Conservation (phyloP, 495 filamentous ascomycete genomes). For the Neurospora sp. region DNA sequence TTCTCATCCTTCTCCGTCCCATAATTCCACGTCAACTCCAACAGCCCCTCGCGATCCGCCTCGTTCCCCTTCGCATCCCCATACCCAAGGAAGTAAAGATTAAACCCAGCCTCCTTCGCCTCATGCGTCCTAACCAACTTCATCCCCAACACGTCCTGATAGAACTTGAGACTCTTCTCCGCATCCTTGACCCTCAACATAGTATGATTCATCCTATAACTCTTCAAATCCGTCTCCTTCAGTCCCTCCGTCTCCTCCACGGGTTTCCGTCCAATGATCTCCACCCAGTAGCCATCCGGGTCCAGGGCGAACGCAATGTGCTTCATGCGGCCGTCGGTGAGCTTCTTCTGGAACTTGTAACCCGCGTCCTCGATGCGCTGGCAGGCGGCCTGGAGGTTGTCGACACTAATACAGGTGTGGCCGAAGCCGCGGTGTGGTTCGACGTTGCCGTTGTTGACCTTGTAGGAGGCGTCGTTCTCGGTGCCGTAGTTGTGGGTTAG, state of each 20-base stretch:
- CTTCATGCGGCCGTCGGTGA: conserved; percentile 79
- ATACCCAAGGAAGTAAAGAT: conserved; percentile 90
- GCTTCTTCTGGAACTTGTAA: conserved; percentile 88
- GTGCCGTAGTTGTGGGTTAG: conserved; percentile 97
- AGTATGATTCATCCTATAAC: conserved; percentile 59
- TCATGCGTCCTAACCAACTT: conserved; percentile 61
- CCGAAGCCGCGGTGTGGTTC: conserved; percentile 85
- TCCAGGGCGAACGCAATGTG: conserved; percentile 88
- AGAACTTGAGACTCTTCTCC: conserved; percentile 77
- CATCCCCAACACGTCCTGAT: conserved; percentile 88
- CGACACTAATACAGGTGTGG: conserved; percentile 78
- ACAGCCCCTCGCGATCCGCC: conserved; percentile 65
- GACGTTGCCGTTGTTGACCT: conserved; percentile 77
- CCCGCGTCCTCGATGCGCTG: conserved; percentile 78
- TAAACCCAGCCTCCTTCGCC: conserved; percentile 62
- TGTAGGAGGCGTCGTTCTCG: conserved; percentile 74
- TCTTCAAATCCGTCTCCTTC: conserved; percentile 28
- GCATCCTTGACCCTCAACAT: conserved; percentile 93
- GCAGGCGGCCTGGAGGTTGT: conserved; percentile 86
- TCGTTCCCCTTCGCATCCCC: conserved; percentile 38
- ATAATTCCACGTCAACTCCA: conserved; percentile 95
- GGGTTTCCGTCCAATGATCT: conserved; percentile 46
- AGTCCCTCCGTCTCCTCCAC: conserved; percentile 28
- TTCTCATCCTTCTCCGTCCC: conserved; percentile 83
- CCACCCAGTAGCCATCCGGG: conserved; percentile 90